Conservation (phyloP, 805 yeast genomes). For the Saturnispora galanensis region DNA sequence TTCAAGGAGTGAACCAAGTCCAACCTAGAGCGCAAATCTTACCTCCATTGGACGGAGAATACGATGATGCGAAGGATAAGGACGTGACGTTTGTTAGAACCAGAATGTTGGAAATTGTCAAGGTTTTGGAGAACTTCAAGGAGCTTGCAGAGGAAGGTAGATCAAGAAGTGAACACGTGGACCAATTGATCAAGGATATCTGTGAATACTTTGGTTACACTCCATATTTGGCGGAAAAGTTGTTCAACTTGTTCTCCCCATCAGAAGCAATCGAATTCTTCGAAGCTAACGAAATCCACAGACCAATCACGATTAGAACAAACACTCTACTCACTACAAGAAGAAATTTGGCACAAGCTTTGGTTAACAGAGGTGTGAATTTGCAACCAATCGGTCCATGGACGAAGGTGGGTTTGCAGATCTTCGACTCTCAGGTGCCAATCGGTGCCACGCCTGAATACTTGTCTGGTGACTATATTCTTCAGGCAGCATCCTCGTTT, state of each 20-base stretch:
- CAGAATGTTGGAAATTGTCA: constrained; percentile 90
- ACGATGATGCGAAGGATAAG: constrained; percentile 27
- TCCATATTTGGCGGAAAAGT: constrained; percentile 84
- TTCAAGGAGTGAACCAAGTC: constrained; percentile 44
- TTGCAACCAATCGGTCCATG: constrained; percentile 94
- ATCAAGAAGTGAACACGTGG: constrained; percentile 74
- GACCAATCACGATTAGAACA: constrained; percentile 97
- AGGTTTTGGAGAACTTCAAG: constrained; percentile 85
- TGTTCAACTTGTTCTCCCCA: constrained; percentile 85
- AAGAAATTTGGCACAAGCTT: constrained; percentile 88
- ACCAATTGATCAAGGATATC: constrained; percentile 73
- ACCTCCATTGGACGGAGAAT: constrained; percentile 60
- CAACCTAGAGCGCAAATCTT: constrained; percentile 73
- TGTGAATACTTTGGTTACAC: constrained; percentile 92
- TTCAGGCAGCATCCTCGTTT: constrained; percentile 98
- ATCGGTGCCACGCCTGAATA: constrained; percentile 99
- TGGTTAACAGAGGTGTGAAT: constrained; percentile 94
- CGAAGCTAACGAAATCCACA: constrained; percentile 94
- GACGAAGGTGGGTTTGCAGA: constrained; percentile 97
- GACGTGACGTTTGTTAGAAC: constrained; percentile 81
- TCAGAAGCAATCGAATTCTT: constrained; percentile 96
- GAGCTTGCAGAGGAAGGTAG: constrained; percentile 75
- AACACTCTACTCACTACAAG: constrained; percentile 91
- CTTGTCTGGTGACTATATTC: constrained; percentile 91
- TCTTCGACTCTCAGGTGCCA: constrained; percentile 98